Evolutionary conservation across 2,329 filamentous ascomycete genomes (phyloP).

Genomic region (Colletotrichum gloeosporioides): DNA sequence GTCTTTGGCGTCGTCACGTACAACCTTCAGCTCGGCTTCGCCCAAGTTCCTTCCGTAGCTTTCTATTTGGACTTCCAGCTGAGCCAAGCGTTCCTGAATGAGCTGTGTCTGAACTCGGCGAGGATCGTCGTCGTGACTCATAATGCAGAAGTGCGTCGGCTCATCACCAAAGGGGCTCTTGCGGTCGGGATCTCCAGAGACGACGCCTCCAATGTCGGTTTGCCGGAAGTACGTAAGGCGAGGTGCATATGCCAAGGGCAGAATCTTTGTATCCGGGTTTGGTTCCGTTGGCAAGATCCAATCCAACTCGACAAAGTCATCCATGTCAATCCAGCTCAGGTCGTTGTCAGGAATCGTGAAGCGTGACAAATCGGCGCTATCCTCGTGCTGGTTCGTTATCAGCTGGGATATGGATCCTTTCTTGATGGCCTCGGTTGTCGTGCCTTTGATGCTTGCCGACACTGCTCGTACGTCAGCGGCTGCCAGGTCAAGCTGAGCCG

Average conservation of each 20-base stretch:
- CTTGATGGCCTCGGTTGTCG: constrained; percentile 77
- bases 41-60: constrained; percentile 75
- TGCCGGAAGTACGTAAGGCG: constrained; percentile 96
- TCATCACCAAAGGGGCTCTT: constrained; percentile 93
- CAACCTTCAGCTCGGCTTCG: constrained; percentile 75
- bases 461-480: constrained; percentile 92
- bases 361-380: constrained; percentile 76
- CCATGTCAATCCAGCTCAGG: constrained; percentile 98
- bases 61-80: constrained; percentile 78
- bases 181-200: constrained; percentile 79
- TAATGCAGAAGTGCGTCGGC: constrained; percentile 92
- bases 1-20: constrained; percentile 55
- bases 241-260: constrained; percentile 92
- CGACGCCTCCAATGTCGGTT: constrained; percentile 86
- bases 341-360: constrained; percentile 97
- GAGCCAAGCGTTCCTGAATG: constrained; percentile 79
- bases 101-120: constrained; percentile 86
- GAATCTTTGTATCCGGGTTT: constrained; percentile 91
- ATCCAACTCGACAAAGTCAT: constrained; percentile 97
- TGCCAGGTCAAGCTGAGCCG: constrained; percentile 90
- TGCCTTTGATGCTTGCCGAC: constrained; percentile 86
- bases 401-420: constrained; percentile 58
- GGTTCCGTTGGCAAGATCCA: constrained; percentile 92
- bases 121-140: constrained; percentile 90
- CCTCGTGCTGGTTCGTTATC: constrained; percentile 58